Percentiles rank a stretch among this genome's conserved stretches.
Conservation (phyloP, 805 yeast species). For the Lipomyces mesembrius region DNA sequence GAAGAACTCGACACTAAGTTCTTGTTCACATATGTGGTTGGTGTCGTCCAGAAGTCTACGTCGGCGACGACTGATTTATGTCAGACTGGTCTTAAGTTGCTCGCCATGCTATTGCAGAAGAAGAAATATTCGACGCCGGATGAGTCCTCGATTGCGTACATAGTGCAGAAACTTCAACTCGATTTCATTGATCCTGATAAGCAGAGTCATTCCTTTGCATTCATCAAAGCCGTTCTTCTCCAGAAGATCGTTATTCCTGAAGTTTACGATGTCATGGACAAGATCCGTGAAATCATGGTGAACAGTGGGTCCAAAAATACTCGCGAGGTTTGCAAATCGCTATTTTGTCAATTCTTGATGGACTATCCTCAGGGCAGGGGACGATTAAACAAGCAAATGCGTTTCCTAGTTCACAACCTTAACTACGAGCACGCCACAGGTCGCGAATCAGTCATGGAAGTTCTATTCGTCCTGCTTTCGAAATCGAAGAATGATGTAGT, state of each 20-base stretch:
- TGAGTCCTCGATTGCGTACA: constrained; percentile 71
- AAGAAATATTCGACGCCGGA: constrained; percentile 68
- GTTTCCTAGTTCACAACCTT: constrained; percentile 76
- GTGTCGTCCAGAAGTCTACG: constrained; percentile 73
- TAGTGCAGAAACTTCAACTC: constrained; percentile 73
- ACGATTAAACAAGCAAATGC: constrained; percentile 78
- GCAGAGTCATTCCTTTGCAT: constrained; percentile 86
- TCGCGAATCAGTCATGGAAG: constrained; percentile 86
- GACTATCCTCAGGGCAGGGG: constrained; percentile 94
- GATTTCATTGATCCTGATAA: constrained; percentile 88
- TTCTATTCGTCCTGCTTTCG: constrained; percentile 69
- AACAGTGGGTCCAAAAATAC: constrained; percentile 84
- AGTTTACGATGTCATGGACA: constrained; percentile 84
- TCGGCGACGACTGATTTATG: constrained; percentile 76
- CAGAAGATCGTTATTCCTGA: constrained; percentile 82
- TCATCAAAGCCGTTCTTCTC: constrained; percentile 75
- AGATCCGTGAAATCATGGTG: constrained; percentile 80
- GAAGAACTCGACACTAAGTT: constrained; percentile 47
- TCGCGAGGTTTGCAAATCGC: constrained; percentile 80
- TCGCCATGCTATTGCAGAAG: constrained; percentile 73
- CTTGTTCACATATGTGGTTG: constrained; percentile 46
- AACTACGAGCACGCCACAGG: constrained; percentile 86
- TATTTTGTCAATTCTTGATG: constrained; percentile 83
- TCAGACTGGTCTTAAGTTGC: constrained; percentile 75
- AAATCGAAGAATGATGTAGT: constrained; percentile 62